phyloP scores from a whole-genome alignment of 2,329 filamentous ascomycete genomes.

The Aureobasidium sp. region DNA sequence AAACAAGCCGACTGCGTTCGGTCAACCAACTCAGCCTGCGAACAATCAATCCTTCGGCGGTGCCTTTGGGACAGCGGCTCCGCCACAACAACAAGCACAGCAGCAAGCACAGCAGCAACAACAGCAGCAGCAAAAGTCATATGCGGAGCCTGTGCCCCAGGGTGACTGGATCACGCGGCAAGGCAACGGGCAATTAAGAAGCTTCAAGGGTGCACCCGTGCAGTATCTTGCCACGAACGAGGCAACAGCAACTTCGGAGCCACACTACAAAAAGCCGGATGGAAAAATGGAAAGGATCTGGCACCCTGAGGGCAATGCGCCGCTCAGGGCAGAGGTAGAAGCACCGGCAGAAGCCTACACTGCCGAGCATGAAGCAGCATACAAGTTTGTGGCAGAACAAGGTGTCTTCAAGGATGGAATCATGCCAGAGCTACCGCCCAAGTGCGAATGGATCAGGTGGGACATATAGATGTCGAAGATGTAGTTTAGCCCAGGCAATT shows the following conservation, averaged over 20 bases:
- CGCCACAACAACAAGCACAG: neutral
- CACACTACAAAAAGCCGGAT: constrained; percentile 25
- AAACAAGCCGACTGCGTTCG: constrained; percentile 12
- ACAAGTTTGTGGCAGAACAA: constrained; percentile 53
- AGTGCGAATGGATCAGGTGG: constrained; percentile 63
- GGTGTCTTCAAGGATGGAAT: constrained; percentile 61
- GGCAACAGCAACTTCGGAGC: neutral
- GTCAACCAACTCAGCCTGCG: constrained; percentile 9
- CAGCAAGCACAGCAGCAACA: neutral
- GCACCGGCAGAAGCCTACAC: constrained; percentile 49
- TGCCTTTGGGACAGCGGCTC: neutral
- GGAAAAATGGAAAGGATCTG: constrained; percentile 57
- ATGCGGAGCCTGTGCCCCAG: neutral
- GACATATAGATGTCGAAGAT: constrained; percentile 48
- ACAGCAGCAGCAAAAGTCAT: neutral
- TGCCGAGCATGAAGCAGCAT: constrained; percentile 51
- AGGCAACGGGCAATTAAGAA: neutral
- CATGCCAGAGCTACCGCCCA: constrained; percentile 71
- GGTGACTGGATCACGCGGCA: constrained; percentile 4
- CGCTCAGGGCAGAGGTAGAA: constrained; percentile 50
- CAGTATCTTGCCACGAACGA: neutral
- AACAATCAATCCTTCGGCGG: neutral
- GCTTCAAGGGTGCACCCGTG: constrained; percentile 1
- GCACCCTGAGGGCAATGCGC: constrained; percentile 60
- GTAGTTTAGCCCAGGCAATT: neutral